Evolutionary conservation across 495 filamentous ascomycete genomes (phyloP).

Genomic region (Lichina pygmaea): DNA sequence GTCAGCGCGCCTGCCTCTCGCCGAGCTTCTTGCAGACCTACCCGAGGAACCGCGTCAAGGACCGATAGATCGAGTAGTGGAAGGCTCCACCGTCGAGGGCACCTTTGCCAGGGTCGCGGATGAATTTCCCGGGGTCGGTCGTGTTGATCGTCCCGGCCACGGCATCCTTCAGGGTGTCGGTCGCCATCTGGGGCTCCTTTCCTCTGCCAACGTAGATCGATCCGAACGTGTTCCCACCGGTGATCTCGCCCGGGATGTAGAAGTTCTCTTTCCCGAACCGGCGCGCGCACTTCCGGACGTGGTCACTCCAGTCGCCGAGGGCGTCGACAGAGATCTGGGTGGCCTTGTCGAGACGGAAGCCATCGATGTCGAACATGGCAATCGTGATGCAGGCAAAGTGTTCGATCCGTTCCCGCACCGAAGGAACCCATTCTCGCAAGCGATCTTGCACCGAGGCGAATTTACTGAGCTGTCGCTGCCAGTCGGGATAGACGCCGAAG

Average conservation of each 20-base stretch:
- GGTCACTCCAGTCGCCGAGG: conserved; percentile 24
- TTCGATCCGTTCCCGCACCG: conserved; percentile 28
- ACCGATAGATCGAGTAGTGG: conserved; percentile 46
- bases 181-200: conserved; percentile 24
- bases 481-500: conserved; percentile 41
- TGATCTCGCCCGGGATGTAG: conserved; percentile 37
- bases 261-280: conserved; percentile 33
- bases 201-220: conserved; percentile 42
- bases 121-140: conserved; percentile 17
- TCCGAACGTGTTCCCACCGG: conserved; percentile 32
- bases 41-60: conserved; percentile 36
- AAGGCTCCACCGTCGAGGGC: conserved; percentile 42
- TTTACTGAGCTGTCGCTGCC: conserved; percentile 40
- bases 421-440: conserved; percentile 40
- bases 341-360: conserved; percentile 44
- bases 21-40: not conserved
- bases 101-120: conserved; percentile 26
- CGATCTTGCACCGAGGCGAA: conserved; percentile 55
- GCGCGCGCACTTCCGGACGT: conserved; percentile 28
- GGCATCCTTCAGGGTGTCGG: conserved; percentile 19
- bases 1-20: not conserved
- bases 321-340: conserved; percentile 39
- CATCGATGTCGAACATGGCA: conserved; percentile 36
- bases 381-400: conserved; percentile 42
- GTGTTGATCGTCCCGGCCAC: conserved; percentile 19